Evolutionary conservation across 768 basidiomycete species (phyloP), one percentile per base, ranked within the genome.

Genomic region (Kwoniella dejecticola): DNA sequence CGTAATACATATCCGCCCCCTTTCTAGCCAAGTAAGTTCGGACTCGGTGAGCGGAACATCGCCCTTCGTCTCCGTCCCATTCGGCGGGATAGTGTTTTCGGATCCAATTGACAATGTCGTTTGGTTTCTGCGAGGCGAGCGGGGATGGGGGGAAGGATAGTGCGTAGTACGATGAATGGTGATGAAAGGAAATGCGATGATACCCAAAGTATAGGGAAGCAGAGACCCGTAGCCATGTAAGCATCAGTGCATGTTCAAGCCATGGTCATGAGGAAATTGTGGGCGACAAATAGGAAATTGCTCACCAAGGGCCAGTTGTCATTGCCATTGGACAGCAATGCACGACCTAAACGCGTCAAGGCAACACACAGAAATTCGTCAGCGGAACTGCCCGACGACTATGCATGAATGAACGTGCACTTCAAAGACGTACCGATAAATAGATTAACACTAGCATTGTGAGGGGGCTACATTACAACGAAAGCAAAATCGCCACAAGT

Each of bases 1-100:
- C 74, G 58, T 76, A 76, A 55, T 76, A 76, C 74, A 76, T 76
- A 63, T 76, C 74, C 62, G 74, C 66, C 44, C 74, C 74, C 54
- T 76, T 76, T 2, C 74, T 65, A 23, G 74, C 74, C 24, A 76
- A 68, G 40, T 76, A 76, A 1, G 74, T 76, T 46, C 74, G 69
- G 4, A 76, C 74, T 41, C 74, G 69, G 41, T 76, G 74, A 26
- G 74, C 67, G 0, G 74, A 76, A 52, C 74, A 76, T 13, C 74
- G 67, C 3, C 74, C 74, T 58, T 76, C 74, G 62, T 76, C 74
- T 17, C 74, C 74, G 55, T 76, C 74, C 74, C 74, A 76, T 58
- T 76, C 71, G 12, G 62, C 40, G 3, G 74, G 69, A 38, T 76
- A 72, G 66, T 76, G 71, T 64, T 70, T 69, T 36, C 71, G 63